These are phyloP conservation scores for Cordia subcordata DNA, from an alignment of 257 asterid genomes.

Conservation along the genomic window DNA sequence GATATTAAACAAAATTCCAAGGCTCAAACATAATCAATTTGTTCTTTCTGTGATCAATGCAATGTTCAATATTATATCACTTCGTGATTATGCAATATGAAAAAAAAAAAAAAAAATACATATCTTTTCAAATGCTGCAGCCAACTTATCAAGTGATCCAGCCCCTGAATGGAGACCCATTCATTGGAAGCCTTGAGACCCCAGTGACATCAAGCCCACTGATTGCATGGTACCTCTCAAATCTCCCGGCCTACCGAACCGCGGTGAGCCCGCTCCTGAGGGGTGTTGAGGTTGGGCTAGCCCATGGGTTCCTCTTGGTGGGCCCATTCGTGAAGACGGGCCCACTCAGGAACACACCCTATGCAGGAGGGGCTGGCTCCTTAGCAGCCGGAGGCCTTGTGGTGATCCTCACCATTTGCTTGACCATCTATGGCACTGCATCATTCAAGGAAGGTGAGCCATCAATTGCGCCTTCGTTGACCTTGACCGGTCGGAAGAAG, in stretches of 20 bases:
- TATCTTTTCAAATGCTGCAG: slow-evolving; percentile 34
- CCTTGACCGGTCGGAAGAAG: slow-evolving; percentile 83
- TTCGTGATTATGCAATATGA: too few relatives aligned
- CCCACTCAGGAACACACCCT: slow-evolving; percentile 61
- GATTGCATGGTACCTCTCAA: slow-evolving; percentile 93
- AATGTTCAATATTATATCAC: too few relatives aligned
- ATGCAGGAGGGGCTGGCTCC: slow-evolving; percentile 59
- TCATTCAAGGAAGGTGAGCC: slow-evolving; percentile 82
- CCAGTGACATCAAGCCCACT: slow-evolving; percentile 95
- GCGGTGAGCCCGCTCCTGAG: slow-evolving; percentile 74
- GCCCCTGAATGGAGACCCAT: slow-evolving; percentile 94
- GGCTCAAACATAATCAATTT: too few relatives aligned
- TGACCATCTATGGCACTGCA: slow-evolving; percentile 72
- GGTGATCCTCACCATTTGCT: slow-evolving; percentile 59
- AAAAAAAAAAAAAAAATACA: too few relatives aligned
- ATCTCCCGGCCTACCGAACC: slow-evolving; percentile 80
- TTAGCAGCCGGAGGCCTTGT: slow-evolving; percentile 85
- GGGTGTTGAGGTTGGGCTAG: slow-evolving; percentile 77
- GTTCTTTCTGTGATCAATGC: too few relatives aligned
- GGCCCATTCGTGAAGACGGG: slow-evolving; percentile 85
- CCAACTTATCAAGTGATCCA: slow-evolving; percentile 92
- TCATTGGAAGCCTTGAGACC: slow-evolving; percentile 93
- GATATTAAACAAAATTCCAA: too few relatives aligned
- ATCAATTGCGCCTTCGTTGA: slow-evolving; percentile 67
- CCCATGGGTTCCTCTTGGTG: slow-evolving; percentile 79